These are phyloP conservation scores for Tarenaya hassleriana DNA, from an alignment of 345 rosid species.

Conservation along the genomic window DNA sequence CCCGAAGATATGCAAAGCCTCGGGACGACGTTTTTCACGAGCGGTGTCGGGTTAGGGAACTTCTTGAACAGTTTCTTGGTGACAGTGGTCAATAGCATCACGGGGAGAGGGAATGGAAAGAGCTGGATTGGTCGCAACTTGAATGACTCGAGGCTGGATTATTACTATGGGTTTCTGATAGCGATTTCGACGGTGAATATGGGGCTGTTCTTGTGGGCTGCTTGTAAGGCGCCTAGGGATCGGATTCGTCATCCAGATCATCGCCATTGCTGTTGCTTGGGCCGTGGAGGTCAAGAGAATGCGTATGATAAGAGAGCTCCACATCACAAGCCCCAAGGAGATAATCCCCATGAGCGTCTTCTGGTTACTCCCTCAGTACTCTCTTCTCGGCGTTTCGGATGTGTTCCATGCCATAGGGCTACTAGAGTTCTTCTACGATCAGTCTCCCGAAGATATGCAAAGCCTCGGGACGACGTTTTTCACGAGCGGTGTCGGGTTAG, in stretches of 20 bases:
- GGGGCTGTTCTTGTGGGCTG: too few species aligned
- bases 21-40: conserved; percentile 63
- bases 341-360: conserved; percentile 57
- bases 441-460: conserved; percentile 85
- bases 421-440: conserved; percentile 81
- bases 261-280: too few species aligned
- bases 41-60: conserved; percentile 62
- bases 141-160: conserved; percentile 76
- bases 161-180: conserved; percentile 76
- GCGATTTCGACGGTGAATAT: too few species aligned
- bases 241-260: conserved; percentile 85
- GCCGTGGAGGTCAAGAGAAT: too few species aligned
- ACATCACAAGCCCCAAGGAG: too few species aligned
- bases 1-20: conserved; percentile 87
- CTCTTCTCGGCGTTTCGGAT: conserved; percentile 71
- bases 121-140: conserved; percentile 89
- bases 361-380: conserved; percentile 87
- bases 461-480: conserved; percentile 73
- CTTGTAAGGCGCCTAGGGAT: conserved; percentile 86
- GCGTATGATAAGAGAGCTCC: too few species aligned
- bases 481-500: conserved; percentile 59
- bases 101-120: conserved; percentile 40
- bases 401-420: conserved; percentile 68
- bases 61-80: conserved; percentile 73
- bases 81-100: conserved; percentile 52